Percentiles rank a stretch among this genome's conserved stretches.
Evolutionary conservation across 140 eudicot species (phyloP).

Genomic region (Ambrosia hybrid): DNA sequence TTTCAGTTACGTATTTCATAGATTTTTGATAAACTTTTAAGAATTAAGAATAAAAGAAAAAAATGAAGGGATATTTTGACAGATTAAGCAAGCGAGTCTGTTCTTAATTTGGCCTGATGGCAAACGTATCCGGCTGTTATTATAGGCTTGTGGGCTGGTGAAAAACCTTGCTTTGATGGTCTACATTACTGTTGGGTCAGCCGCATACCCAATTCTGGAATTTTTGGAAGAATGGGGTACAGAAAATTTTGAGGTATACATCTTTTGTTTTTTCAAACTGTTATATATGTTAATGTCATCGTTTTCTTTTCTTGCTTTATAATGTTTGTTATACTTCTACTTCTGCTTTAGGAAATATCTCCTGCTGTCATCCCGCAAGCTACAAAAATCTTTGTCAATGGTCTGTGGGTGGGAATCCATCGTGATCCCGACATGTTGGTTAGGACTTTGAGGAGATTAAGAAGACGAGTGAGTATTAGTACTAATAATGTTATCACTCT

Average conservation of each 20-base stretch:
- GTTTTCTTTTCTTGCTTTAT: neutral
- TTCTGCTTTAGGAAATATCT: slow-evolving; percentile 68
- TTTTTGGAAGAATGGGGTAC: slow-evolving; percentile 99
- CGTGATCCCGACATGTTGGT: slow-evolving; percentile 97
- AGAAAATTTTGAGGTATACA: slow-evolving; percentile 83
- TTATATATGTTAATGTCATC: neutral
- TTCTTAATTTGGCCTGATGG: neutral
- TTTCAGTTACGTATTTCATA: no score
- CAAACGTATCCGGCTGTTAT: neutral
- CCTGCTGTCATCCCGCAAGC: slow-evolving; percentile 98
- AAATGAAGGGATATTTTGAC: neutral
- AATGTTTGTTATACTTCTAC: neutral
- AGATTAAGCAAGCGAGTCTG: neutral
- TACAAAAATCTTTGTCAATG: slow-evolving; percentile 93
- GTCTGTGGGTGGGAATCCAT: slow-evolving; percentile 97
- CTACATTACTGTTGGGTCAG: slow-evolving; percentile 92
- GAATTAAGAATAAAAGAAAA: no score
- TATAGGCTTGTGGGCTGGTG: slow-evolving; percentile 91
- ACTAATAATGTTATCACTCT: slow-evolving; percentile 6
- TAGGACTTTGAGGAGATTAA: slow-evolving; percentile 68
- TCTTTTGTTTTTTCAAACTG: neutral
- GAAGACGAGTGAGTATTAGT: slow-evolving; percentile 66
- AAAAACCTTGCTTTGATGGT: slow-evolving; percentile 98
- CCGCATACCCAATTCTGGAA: slow-evolving; percentile 93
- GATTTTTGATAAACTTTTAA: no score